A percentile compares a stretch with the other conserved stretches of the same genome.
Conservation (phyloP, 306 rosid genomes). For the Inga laurina region DNA sequence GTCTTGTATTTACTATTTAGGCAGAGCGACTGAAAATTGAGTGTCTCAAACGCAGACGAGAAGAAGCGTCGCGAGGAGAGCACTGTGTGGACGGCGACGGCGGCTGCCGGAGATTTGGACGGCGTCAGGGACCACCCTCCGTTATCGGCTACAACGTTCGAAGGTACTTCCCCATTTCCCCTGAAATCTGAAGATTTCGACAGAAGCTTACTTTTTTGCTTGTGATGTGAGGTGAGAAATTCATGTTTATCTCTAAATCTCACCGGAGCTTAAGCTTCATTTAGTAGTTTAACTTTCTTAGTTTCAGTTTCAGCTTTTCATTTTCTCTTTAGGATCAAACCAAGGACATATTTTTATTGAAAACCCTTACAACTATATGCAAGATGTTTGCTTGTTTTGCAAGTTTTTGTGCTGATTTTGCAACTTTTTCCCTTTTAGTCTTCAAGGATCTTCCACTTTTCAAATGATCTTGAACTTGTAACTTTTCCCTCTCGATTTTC, state of each 20-base stretch:
- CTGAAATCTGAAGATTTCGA: background rate
- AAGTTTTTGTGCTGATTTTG: background rate
- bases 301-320: background rate
- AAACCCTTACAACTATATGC: background rate
- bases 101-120: background rate
- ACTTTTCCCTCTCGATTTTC: background rate
- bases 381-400: background rate
- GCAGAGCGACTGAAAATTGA: too few relatives aligned
- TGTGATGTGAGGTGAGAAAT: background rate
- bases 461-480: too few relatives aligned
- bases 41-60: background rate
- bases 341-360: background rate
- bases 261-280: background rate
- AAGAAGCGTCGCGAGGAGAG: background rate
- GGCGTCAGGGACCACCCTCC: background rate
- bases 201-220: background rate
- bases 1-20: too few relatives aligned
- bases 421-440: background rate
- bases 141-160: background rate
- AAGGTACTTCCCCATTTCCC: background rate
- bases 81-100: background rate
- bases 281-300: background rate
- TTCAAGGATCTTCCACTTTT: background rate
- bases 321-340: background rate
- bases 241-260: background rate